Evolutionary conservation across 306 rosid genomes (phyloP), one percentile per base, ranked within the genome.

Genomic region (Begonia fuchsioides): DNA sequence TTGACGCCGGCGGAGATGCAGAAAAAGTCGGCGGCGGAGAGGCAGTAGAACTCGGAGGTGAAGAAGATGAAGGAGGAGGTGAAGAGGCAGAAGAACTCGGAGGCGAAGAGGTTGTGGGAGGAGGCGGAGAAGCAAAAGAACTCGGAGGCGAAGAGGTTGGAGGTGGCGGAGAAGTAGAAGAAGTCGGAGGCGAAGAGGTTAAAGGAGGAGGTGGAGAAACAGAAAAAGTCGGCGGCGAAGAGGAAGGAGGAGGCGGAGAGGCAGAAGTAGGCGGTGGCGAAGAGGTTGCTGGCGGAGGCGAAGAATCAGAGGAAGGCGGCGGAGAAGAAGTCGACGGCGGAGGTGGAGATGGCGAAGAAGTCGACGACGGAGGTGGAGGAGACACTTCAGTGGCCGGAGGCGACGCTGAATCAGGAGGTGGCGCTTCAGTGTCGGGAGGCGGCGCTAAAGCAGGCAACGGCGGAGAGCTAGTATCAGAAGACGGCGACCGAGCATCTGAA

Each of bases 81-180:
- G 65, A 32, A 11, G 53, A 8, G 1, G 76, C 61, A 0, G 78
- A 38, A 1, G 67, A 32, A 0, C 78, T 55, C 0, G 67, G 10
- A 0, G 78, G 62, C 0, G 78, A 38, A 3, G 68, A 13, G 0
- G 63, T 49, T 0, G 72, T 40, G 1, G 73, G 1, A 0, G 82
- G 68, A 0, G 86, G 64, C 7, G 63, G 3, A 3, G 81, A 13
- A 1, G 78, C 61, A 5, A 81, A 17, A 11, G 74, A 64, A 15
- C 12, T 52, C 1, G 56, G 12, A 17, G 65, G 60, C 16, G 72
- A 49, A 9, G 61, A 41, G 1, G 72, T 53, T 6, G 67, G 54
- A 2, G 63, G 12, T 17, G 67, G 45, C 35, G 61, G 8, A 6
- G 72, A 38, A 19, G 49, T n/a, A 10, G 79, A 58, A 13, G 72